Evolutionary conservation across 2,329 filamentous ascomycete genomes (phyloP), one percentile per base, ranked within the genome.

Genomic region (Ascochyta rabiei): DNA sequence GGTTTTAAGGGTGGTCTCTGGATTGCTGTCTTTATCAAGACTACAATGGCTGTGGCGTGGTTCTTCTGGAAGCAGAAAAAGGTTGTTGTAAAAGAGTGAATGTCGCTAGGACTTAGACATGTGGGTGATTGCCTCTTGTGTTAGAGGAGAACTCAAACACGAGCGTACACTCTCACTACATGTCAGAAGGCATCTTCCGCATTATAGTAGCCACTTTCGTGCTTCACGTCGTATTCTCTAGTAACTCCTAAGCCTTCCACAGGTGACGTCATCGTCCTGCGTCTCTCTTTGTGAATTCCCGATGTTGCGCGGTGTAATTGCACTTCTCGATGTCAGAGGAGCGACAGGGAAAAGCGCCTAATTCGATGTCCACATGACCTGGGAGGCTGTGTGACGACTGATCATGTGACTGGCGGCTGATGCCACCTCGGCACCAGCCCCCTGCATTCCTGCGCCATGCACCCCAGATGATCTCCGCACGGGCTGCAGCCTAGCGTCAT

Each of bases 381-480:
- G 30, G 12, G 13, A 12, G 13, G 13, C 7, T n/a, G 24, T 41
- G 39, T 45, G 28, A 45, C 42, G 24, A n/a, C 4, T 10, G 13
- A 28, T 53, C 43, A 45, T 41, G 30, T 54, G 44, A 12, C 30
- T 13, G 50, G 46, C 31, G 31, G 49, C 26, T 7, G 42, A 16
- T 41, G 49, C 52, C 41, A 30, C 23, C 39, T 42, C 24, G 21
- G 47, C 30, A 47, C 48, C 45, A 53, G 55, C 55, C 48, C 41
- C 39, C 50, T 62, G 56, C 61, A 63, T 60, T 58, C 48, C 49
- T 51, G 53, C 45, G 52, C 55, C 58, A 39, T 60, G 64, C 56
- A 65, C 62, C 63, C 63, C 65, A 45, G 56, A 42, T 42, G 47
- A 59, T 63, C 58, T 61, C 59, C 56, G 48, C 59, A 48, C 43